Conservation (phyloP, 257 asterid genomes). For the Nicotiana paniculata region DNA sequence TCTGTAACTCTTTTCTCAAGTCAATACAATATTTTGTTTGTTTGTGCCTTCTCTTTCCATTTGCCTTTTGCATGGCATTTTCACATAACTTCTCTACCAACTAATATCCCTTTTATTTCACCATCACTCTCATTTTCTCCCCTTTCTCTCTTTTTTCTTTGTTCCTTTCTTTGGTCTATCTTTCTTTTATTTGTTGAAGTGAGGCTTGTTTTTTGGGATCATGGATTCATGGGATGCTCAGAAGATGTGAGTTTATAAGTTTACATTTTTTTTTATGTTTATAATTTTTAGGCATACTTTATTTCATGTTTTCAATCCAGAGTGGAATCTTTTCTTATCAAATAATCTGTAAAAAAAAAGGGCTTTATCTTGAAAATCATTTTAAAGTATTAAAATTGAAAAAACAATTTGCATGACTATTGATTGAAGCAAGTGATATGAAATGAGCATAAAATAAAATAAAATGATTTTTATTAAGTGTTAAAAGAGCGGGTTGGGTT, state of each 20-base stretch:
- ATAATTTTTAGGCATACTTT: background rate
- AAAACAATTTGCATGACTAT: background rate
- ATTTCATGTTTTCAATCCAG: too few relatives aligned
- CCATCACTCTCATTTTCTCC: background rate
- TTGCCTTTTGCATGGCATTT: background rate
- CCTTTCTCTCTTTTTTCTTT: background rate
- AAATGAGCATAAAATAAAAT: background rate
- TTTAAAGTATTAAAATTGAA: background rate
- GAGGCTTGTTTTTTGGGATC: background rate
- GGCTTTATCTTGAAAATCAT: background rate
- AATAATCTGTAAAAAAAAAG: background rate
- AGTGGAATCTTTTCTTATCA: background rate
- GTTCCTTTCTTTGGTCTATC: background rate
- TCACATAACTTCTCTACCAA: background rate
- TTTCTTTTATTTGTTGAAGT: background rate
- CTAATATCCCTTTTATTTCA: too few relatives aligned
- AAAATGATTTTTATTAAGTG: background rate
- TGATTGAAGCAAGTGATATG: background rate
- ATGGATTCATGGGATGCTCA: constrained; percentile 3
- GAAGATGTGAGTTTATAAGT: constrained; percentile 5
- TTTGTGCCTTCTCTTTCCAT: background rate
- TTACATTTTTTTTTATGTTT: background rate
- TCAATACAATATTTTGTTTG: background rate
- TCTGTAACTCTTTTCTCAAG: background rate
- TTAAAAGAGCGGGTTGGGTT: too few relatives aligned